Evolutionary conservation across 805 yeast genomes (phyloP).

Genomic region (Maudiozyma bulderi): DNA sequence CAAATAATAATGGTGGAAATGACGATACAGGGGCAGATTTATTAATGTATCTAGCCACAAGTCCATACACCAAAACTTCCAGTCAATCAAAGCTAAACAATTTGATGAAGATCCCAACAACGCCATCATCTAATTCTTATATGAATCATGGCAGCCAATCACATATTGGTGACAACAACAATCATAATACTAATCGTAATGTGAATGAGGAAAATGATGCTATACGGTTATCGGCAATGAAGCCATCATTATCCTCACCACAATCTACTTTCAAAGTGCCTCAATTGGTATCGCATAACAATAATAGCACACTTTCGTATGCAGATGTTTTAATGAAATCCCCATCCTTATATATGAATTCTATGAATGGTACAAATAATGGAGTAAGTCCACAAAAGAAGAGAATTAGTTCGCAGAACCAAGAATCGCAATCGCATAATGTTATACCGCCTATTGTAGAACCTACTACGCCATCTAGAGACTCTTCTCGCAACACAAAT

Average conservation of each 20-base stretch:
- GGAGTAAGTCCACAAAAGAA: conserved; percentile 14
- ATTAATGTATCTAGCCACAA: conserved; percentile 29
- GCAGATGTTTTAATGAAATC: conserved; percentile 21
- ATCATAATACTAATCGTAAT: background rate
- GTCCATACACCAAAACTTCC: conserved; percentile 19
- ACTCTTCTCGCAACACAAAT: conserved; percentile 3
- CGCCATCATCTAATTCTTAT: conserved; percentile 15
- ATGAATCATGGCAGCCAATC: background rate
- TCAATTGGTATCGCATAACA: conserved; percentile 3
- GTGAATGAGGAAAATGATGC: conserved; percentile 10
- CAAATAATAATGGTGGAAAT: conserved; percentile 4
- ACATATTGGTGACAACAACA: background rate
- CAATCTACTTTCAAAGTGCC: conserved; percentile 26
- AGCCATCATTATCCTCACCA: conserved; percentile 22
- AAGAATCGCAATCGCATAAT: background rate
- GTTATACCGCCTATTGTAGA: conserved; percentile 2
- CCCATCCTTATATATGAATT: conserved; percentile 14
- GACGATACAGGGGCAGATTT: conserved; percentile 29
- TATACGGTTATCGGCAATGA: conserved; percentile 23
- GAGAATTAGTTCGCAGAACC: background rate
- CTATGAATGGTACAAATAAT: conserved; percentile 1
- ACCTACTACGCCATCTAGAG: conserved; percentile 27
- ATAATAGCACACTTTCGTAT: conserved; percentile 3
- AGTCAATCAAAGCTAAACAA: background rate
- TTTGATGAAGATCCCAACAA: conserved; percentile 14